phyloP scores from a whole-genome alignment of 257 asterid genomes.

The Solanum chiquidenum region DNA sequence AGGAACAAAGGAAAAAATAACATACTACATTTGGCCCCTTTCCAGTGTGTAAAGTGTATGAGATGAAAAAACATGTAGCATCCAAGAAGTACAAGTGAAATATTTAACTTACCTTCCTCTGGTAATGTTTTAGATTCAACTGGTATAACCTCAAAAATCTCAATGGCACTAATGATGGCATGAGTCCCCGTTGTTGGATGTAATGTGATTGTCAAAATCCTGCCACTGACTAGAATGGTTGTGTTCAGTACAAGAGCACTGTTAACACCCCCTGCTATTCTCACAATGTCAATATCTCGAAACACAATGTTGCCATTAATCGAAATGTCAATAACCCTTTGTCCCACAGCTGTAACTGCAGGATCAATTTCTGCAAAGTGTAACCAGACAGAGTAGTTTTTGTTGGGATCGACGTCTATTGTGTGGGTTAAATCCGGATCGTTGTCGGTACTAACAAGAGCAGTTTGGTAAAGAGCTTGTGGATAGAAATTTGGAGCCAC shows the following conservation, averaged over 20 bases:
- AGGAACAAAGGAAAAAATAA: background rate
- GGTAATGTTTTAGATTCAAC: constrained; percentile 80
- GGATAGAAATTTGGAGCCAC: constrained; percentile 78
- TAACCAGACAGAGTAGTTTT: constrained; percentile 85
- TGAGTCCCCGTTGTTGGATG: constrained; percentile 60
- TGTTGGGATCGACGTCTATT: constrained; percentile 75
- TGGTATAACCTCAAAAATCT: constrained; percentile 65
- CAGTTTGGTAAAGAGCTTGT: constrained; percentile 68
- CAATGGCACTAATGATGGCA: constrained; percentile 72
- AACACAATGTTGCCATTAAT: constrained; percentile 54
- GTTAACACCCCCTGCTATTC: constrained; percentile 55
- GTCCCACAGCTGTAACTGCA: constrained; percentile 48
- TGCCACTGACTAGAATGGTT: constrained; percentile 68
- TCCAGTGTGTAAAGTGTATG: background rate
- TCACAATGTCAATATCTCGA: constrained; percentile 52
- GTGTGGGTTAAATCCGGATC: constrained; percentile 54
- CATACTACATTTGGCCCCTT: background rate
- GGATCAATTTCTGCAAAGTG: constrained; percentile 95
- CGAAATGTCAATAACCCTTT: constrained; percentile 67
- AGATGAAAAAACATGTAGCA: background rate
- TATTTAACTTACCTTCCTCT: constrained; percentile 54
- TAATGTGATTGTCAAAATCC: constrained; percentile 63
- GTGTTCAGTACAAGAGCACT: constrained; percentile 72
- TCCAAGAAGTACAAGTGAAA: background rate
- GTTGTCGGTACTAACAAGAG: constrained; percentile 48